Evolutionary conservation across 1,139 yeast species (phyloP).

Genomic region (Hyphopichia burtonii): DNA sequence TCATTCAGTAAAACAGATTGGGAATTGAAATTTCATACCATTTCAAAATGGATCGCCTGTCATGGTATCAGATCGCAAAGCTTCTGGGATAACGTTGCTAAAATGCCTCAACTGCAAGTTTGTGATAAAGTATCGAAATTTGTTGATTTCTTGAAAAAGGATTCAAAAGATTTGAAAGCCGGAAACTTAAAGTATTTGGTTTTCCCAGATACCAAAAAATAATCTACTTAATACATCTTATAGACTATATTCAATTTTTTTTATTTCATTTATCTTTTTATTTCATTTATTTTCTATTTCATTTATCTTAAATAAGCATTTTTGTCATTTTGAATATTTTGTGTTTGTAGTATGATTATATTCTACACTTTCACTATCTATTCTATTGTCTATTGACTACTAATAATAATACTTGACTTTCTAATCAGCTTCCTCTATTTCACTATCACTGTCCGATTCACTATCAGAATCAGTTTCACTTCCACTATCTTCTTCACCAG

Average conservation of each 20-base stretch:
- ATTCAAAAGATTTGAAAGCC: conserved; percentile 13
- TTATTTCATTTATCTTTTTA: no score
- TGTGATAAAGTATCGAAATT: conserved; percentile 25
- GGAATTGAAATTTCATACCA: conserved; percentile 36
- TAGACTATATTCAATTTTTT: no score
- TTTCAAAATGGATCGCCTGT: conserved; percentile 38
- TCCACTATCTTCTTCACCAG: conserved; percentile 5
- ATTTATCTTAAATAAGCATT: no score
- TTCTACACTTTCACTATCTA: no score
- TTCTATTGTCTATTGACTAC: no score
- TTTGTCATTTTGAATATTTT: no score
- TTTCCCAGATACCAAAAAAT: not conserved
- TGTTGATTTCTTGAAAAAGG: conserved; percentile 26
- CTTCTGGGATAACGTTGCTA: conserved; percentile 23
- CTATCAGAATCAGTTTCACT: conserved; percentile 2
- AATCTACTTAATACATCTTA: no score
- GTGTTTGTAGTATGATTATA: no score
- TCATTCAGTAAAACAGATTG: conserved; percentile 24
- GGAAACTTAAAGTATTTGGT: conserved; percentile 1
- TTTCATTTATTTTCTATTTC: no score
- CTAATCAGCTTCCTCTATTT: conserved; percentile 6
- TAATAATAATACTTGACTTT: no score
- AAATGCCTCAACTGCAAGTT: conserved; percentile 18
- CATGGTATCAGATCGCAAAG: conserved; percentile 22
- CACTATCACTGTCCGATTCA: conserved; percentile 7